Base-by-base conservation (phyloP, 441 rosid genomes). In the Theobroma grandiflorum region DNA sequence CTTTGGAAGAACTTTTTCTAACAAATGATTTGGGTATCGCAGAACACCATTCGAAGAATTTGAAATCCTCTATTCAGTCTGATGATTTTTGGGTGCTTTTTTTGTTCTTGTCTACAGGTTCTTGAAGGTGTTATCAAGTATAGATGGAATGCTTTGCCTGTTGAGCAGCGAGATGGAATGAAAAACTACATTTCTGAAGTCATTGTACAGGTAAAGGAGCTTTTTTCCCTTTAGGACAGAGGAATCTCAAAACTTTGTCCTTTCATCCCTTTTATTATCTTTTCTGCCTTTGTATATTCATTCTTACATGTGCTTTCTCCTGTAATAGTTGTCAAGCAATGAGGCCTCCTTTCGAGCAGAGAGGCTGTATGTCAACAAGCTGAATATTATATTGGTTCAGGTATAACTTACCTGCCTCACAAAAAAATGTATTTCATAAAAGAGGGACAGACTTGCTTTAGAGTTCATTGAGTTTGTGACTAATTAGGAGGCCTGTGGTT, bases 121-220 rank as follows among this genome's bases (percentile, higher is more conserved):
- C 91, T 97, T 77, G 99, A 97, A 90, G 96, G 98, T 76, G 99
- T 97, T 73, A 97, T 97, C 45, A 97, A 96, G 90, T 97, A 97
- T 79, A 91, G 99, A 80, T 97, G 99, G 99, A 97, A 97, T 84
- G 99, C 98, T 7, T 89, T 97, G 84, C 99, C 99, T 31, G 97
- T 85, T 79, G 97, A 92, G 82, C 99, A 97, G 81, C 91, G 99
- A 65, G 99, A 97, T 89, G 99, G 99, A 72, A 97, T 97, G 99
- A 97, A 93, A 89, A 97, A 97, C 83, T 96, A 97, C 81, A 97
- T 97, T 79, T 97, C 99, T 49, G 99, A 96, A 89, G 97, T 97
- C 80, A 97, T 97, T 79, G 99, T 96, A 59, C 99, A 94, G 98
- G 99, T 97, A 88, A 80, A 33, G 4, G 18, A 64, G 26, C 38